Evolutionary conservation across 208 protist genomes (phyloP).

Genomic region (Leishmania mexicana): DNA sequence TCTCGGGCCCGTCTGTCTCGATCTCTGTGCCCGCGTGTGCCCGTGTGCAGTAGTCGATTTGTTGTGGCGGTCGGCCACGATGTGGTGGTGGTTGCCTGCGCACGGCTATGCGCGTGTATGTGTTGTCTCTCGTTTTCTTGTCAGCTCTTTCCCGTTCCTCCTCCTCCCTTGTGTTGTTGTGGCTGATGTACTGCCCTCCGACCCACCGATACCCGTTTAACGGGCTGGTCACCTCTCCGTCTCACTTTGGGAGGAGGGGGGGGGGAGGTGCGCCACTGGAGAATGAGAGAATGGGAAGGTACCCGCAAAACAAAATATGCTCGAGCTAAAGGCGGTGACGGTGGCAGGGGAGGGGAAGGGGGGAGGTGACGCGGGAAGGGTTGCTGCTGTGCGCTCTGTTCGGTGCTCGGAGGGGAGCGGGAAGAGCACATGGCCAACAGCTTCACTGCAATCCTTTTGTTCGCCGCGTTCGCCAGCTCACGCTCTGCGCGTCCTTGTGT

Average conservation of each 20-base stretch:
- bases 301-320: not conserved
- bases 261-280: not conserved
- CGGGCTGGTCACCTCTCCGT: not conserved
- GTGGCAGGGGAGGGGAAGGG: not conserved
- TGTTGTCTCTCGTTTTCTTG: not conserved
- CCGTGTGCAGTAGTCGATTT: not conserved
- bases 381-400: not conserved
- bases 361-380: not conserved
- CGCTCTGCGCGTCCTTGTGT: not conserved
- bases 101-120: too few relatives aligned
- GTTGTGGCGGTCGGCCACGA: not conserved
- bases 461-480: not conserved
- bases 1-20: not conserved
- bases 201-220: not conserved
- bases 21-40: not conserved
- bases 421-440: not conserved
- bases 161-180: not conserved
- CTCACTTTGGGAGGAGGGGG: not conserved
- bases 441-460: not conserved
- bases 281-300: not conserved
- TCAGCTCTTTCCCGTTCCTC: not conserved
- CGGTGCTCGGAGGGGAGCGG: not conserved
- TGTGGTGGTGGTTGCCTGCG: not conserved
- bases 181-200: not conserved
- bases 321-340: not conserved